A percentile compares a stretch with the other conserved stretches of the same genome.
phyloP scores from a whole-genome alignment of 345 rosid species.

The Moricandia arvensis region DNA sequence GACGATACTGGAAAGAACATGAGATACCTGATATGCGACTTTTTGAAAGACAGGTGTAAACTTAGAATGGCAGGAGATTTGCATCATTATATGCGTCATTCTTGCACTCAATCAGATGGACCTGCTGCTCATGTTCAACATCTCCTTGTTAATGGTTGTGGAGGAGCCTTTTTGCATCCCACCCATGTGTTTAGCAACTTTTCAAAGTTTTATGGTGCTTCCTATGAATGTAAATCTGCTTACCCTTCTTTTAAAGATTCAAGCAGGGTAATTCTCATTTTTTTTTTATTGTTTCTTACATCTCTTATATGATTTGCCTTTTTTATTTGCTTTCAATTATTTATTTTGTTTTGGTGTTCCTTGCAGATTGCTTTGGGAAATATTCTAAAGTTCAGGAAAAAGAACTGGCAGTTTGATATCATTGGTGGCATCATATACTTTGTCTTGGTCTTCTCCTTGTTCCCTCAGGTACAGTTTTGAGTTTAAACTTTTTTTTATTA shows the following conservation, averaged over 20 bases:
- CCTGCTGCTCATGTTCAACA: conserved; percentile 71
- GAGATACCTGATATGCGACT: conserved; percentile 71
- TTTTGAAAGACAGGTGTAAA: conserved; percentile 86
- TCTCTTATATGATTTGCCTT: background rate
- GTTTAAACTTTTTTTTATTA: background rate
- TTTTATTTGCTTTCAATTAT: conserved; percentile 10
- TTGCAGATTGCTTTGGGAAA: conserved; percentile 96
- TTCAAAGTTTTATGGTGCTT: conserved; percentile 53
- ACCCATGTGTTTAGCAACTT: conserved; percentile 90
- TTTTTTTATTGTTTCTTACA: background rate
- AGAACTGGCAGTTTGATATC: conserved; percentile 98
- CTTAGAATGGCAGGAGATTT: conserved; percentile 95
- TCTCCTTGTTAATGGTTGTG: conserved; percentile 94
- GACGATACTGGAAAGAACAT: conserved; percentile 76
- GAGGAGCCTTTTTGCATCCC: conserved; percentile 98
- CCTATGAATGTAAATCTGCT: conserved; percentile 75
- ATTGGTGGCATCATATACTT: conserved; percentile 98
- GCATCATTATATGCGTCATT: conserved; percentile 98
- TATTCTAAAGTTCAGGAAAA: conserved; percentile 96
- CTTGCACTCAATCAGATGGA: conserved; percentile 68
- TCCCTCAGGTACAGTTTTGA: conserved; percentile 70
- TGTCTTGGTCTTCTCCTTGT: conserved; percentile 78
- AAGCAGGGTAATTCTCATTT: conserved; percentile 61
- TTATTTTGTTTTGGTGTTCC: conserved; percentile 22
- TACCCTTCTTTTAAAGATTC: conserved; percentile 97